phyloP scores from a whole-genome alignment of 2,329 filamentous ascomycete genomes.

The Botrytis paeoniae region DNA sequence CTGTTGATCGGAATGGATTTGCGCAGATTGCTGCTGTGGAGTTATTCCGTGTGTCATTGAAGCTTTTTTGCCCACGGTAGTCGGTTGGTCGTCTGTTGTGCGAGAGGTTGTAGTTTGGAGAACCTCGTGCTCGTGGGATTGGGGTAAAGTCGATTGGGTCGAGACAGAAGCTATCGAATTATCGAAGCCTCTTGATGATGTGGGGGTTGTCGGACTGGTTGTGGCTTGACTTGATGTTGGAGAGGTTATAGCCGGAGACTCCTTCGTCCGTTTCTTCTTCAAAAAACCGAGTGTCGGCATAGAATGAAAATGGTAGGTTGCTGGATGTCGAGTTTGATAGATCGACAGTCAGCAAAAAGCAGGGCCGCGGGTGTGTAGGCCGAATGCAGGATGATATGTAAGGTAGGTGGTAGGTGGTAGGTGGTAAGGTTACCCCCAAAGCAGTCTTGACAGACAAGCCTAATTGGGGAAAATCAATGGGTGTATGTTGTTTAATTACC shows the following conservation, averaged over 20 bases:
- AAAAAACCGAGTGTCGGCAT: conserved; percentile 97
- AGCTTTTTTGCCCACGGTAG: conserved; percentile 35
- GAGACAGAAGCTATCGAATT: conserved; percentile 42
- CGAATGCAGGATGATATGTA: conserved; percentile 31
- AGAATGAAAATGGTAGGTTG: conserved; percentile 34
- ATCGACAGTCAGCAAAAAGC: conserved; percentile 30
- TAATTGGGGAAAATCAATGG: neutral
- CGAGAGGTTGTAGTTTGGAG: conserved; percentile 33
- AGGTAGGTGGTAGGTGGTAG: conserved; percentile 1
- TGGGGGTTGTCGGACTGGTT: conserved; percentile 57
- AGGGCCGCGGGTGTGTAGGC: conserved; percentile 24
- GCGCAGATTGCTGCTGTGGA: conserved; percentile 38
- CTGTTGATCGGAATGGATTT: conserved; percentile 30
- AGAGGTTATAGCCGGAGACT: conserved; percentile 65
- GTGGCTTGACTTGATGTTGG: conserved; percentile 64
- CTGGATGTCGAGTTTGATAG: conserved; percentile 30
- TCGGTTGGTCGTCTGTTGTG: conserved; percentile 31
- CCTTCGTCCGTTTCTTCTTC: conserved; percentile 98
- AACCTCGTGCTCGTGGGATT: conserved; percentile 31
- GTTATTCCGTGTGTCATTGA: conserved; percentile 37
- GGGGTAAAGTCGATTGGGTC: conserved; percentile 38
- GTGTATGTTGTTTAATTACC: neutral
- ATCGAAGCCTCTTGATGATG: conserved; percentile 50
- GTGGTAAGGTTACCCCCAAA: neutral
- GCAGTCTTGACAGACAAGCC: neutral